Evolutionary conservation across 2,329 filamentous ascomycete species (phyloP).

Genomic region (Hypoxylon sp.): DNA sequence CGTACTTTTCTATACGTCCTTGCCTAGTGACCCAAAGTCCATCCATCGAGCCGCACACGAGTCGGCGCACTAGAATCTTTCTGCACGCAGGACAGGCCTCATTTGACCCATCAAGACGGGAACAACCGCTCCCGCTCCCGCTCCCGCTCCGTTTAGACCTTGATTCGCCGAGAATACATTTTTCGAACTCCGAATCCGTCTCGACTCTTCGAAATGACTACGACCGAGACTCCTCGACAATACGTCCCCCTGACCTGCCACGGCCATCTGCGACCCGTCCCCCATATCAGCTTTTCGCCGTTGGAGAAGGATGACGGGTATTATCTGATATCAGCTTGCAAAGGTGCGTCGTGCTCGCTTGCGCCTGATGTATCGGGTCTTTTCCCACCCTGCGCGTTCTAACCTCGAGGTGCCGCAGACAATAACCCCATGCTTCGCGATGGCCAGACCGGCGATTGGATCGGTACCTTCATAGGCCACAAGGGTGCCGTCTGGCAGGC

Average conservation of each 20-base stretch:
- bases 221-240: constrained; percentile 50
- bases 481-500: constrained; percentile 99
- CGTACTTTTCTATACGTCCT: too few relatives aligned
- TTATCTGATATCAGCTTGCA: constrained; percentile 93
- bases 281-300: constrained; percentile 88
- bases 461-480: constrained; percentile 96
- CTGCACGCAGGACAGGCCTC: background rate
- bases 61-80: background rate
- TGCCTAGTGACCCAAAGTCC: background rate
- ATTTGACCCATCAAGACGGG: background rate
- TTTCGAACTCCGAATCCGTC: background rate
- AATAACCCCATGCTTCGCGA: constrained; percentile 98
- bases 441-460: constrained; percentile 96
- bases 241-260: constrained; percentile 93
- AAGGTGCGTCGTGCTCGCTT: constrained; percentile 62
- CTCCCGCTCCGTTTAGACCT: constrained; percentile 2
- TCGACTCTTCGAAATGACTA: constrained; percentile 29
- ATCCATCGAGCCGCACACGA: background rate
- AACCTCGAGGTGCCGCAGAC: constrained; percentile 63
- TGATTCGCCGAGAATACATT: background rate
- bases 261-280: constrained; percentile 90
- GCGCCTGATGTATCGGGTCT: background rate
- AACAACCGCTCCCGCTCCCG: constrained; percentile 24
- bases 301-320: constrained; percentile 84
- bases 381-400: background rate